Evolutionary conservation across 192 early-diverging fungal genomes (phyloP).

Genomic region (Lobosporangium transversale): DNA sequence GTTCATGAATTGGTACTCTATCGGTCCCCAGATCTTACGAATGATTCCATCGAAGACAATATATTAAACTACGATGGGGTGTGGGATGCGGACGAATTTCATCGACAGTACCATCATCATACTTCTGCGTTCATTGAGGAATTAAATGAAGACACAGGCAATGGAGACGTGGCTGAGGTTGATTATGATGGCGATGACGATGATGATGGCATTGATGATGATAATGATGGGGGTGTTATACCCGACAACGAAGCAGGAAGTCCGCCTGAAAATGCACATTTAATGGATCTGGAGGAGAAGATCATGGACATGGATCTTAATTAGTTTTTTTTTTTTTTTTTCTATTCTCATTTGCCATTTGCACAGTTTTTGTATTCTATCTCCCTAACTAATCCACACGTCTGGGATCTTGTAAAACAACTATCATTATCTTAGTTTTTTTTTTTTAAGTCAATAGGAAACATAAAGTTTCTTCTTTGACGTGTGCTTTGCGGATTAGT

Average conservation of each 20-base stretch:
- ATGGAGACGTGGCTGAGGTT: no score
- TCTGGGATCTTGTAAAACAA: background rate
- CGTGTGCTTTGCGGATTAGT: no score
- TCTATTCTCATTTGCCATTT: background rate
- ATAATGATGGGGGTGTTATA: conserved; percentile 28
- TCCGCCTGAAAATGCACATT: conserved; percentile 4
- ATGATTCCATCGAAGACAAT: background rate
- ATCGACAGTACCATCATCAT: background rate
- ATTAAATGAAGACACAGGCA: no score
- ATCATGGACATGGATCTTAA: conserved; percentile 47
- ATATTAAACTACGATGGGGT: no score
- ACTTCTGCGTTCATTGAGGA: conserved; percentile 18
- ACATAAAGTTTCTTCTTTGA: no score
- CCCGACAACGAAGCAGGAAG: conserved; percentile 31
- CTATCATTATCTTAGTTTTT: background rate
- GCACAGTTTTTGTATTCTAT: background rate
- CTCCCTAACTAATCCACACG: background rate
- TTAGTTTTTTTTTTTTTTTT: conserved; percentile 12
- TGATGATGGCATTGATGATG: conserved; percentile 16
- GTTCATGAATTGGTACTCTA: conserved; percentile 36
- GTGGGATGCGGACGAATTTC: background rate
- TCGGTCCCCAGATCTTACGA: background rate
- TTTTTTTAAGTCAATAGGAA: no score
- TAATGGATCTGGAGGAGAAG: conserved; percentile 22
- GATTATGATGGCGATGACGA: no score